Evolutionary conservation across 805 yeast species (phyloP), one percentile per base, ranked within the genome.

Genomic region (Metschnikowia gelsemii): DNA sequence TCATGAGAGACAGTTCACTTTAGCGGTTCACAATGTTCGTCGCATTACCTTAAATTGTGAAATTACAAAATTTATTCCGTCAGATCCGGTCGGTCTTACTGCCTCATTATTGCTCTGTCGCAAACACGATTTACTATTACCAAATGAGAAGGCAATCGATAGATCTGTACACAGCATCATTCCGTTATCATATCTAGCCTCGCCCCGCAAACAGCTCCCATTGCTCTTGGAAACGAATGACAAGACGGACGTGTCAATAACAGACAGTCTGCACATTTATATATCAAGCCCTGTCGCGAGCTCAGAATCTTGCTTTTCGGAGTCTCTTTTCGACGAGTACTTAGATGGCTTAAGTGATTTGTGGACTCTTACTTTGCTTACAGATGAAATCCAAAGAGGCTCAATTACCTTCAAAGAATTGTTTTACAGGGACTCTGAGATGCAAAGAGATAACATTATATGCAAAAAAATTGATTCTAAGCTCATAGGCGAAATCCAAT

Each of bases 31-130:
- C 53, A 75, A 73, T 50, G 64, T 76, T 16, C 34, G 35, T 28
- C 30, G 13, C 2, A 33, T 51, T 16, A 56, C 62, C 6, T 7
- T 47, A 8, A 43, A 57, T 2, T 63, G 62, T 5, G 34, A 28
- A 3, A n/a, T 17, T 6, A 28, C 18, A 11, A 58, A 59, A 25
- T 52, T 59, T 13, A 51, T 76, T 1, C 80, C 87, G 1, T 67
- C 77, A 0, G 89, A 83, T 50, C 88, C 88, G 0, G 54, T 73
- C 11, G 76, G 85, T 35, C 57, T 80, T 8, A 64, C 67, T 14
- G 63, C 72, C 9, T 66, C 76, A 34, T 58, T 82, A 18, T 53
- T 75, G 0, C 55, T 81, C 25, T 70, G 79, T 26, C 47, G 63
- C 28, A 76, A 73, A 47, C 73, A 76, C 43, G 46, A 52, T 1